Evolutionary conservation across 306 rosid species (phyloP).

Genomic region (Cajanus cajan): DNA sequence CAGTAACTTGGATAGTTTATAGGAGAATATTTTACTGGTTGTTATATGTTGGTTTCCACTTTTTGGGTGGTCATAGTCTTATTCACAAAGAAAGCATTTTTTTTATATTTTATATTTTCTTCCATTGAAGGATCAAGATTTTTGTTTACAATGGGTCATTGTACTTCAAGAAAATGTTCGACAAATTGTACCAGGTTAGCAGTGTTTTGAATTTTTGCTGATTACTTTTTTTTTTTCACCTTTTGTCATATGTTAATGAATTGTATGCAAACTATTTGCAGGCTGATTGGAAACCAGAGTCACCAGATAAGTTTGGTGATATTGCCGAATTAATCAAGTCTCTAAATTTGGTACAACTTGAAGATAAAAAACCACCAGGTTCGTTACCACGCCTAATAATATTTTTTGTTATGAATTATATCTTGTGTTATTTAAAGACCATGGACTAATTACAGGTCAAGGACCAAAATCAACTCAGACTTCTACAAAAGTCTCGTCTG

Average conservation of each 20-base stretch:
- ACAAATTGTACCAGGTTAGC: conserved; percentile 87
- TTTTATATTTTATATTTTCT: background rate
- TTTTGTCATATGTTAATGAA: conserved; percentile 8
- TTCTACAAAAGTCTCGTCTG: conserved; percentile 40
- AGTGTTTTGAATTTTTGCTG: conserved; percentile 24
- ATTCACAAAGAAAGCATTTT: conserved; percentile 9
- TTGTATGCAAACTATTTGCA: conserved; percentile 35
- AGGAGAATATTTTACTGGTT: conserved; percentile 20
- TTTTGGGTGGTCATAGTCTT: background rate
- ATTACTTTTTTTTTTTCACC: background rate
- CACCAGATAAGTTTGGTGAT: conserved; percentile 66
- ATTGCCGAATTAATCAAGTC: conserved; percentile 62
- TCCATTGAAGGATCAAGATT: conserved; percentile 65
- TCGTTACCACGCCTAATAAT: conserved; percentile 8
- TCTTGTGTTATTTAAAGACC: conserved; percentile 24
- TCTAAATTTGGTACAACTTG: conserved; percentile 54
- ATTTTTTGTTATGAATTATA: background rate
- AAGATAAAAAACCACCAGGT: conserved; percentile 73
- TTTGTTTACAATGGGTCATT: conserved; percentile 80
- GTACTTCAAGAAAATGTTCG: conserved; percentile 89
- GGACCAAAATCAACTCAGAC: conserved; percentile 51
- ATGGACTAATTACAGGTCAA: conserved; percentile 55
- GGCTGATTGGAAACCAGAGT: conserved; percentile 96
- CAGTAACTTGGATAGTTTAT: background rate
- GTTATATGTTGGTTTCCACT: conserved; percentile 20